phyloP scores from a whole-genome alignment of 805 yeast genomes.

The Candida dendrica region DNA sequence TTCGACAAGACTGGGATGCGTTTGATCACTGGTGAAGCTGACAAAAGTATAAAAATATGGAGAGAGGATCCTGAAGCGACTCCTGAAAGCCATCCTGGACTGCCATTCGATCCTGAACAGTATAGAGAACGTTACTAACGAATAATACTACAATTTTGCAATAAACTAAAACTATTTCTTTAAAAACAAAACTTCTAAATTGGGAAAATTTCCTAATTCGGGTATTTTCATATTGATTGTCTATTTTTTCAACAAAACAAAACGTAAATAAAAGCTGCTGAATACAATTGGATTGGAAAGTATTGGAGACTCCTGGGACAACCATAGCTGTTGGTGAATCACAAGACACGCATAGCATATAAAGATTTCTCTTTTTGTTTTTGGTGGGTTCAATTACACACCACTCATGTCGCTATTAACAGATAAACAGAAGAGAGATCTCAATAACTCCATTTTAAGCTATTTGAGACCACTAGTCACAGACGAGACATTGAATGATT shows the following conservation, averaged over 20 bases:
- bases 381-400: neutral
- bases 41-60: slow-evolving; percentile 80
- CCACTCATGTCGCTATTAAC: slow-evolving; percentile 26
- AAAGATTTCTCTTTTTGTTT: too few relatives aligned
- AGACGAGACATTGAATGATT: slow-evolving; percentile 3
- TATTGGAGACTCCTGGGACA: too few relatives aligned
- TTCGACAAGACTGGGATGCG: slow-evolving; percentile 80
- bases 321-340: too few relatives aligned
- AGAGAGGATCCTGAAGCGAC: slow-evolving; percentile 33
- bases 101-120: slow-evolving; percentile 13
- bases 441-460: slow-evolving; percentile 40
- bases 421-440: slow-evolving; percentile 36
- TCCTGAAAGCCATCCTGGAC: slow-evolving; percentile 18
- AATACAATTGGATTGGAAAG: too few relatives aligned
- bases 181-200: too few relatives aligned
- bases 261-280: too few relatives aligned
- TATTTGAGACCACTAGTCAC: slow-evolving; percentile 32
- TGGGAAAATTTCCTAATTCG: too few relatives aligned
- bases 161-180: too few relatives aligned
- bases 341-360: too few relatives aligned
- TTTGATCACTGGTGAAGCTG: slow-evolving; percentile 83
- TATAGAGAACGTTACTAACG: slow-evolving; percentile 12
- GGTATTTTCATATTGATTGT: too few relatives aligned
- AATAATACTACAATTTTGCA: too few relatives aligned
- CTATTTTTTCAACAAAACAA: too few relatives aligned